Evolutionary conservation across 2,329 filamentous ascomycete genomes (phyloP).

Genomic region (Trichoderma hamatum): DNA sequence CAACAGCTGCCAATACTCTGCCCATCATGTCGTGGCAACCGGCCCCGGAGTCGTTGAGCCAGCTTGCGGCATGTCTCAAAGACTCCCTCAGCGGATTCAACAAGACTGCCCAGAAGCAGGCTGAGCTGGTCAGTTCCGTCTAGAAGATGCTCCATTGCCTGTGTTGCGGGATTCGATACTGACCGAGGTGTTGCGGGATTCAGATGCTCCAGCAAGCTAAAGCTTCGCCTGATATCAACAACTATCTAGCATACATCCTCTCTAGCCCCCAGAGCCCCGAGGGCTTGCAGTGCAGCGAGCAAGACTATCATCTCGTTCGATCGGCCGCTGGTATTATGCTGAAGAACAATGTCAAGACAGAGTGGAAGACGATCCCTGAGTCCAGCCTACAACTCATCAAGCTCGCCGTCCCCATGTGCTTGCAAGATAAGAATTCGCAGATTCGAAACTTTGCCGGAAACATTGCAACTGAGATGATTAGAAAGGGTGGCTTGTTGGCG

Average conservation of each 20-base stretch:
- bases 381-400: slow-evolving; percentile 76
- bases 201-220: slow-evolving; percentile 95
- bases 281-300: slow-evolving; percentile 59
- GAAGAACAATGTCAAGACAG: slow-evolving; percentile 84
- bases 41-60: slow-evolving; percentile 79
- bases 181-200: slow-evolving; percentile 20
- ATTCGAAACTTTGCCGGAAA: slow-evolving; percentile 90
- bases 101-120: slow-evolving; percentile 80
- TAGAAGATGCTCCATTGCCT: neutral
- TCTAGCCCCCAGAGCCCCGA: slow-evolving; percentile 67
- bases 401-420: slow-evolving; percentile 72
- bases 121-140: slow-evolving; percentile 71
- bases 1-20: slow-evolving; percentile 29
- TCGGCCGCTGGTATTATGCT: slow-evolving; percentile 90
- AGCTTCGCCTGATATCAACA: slow-evolving; percentile 88
- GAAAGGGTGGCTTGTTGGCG: slow-evolving; percentile 78
- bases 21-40: slow-evolving; percentile 89
- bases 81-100: slow-evolving; percentile 89
- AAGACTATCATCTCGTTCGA: slow-evolving; percentile 75
- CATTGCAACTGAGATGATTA: slow-evolving; percentile 90
- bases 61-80: slow-evolving; percentile 85
- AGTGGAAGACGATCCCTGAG: slow-evolving; percentile 76
- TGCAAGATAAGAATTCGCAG: slow-evolving; percentile 79
- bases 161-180: slow-evolving; percentile 4
- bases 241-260: slow-evolving; percentile 92